These are phyloP conservation scores for Maudiozyma pseudohumilis DNA, from an alignment of 805 yeast species.

Conservation along the genomic window DNA sequence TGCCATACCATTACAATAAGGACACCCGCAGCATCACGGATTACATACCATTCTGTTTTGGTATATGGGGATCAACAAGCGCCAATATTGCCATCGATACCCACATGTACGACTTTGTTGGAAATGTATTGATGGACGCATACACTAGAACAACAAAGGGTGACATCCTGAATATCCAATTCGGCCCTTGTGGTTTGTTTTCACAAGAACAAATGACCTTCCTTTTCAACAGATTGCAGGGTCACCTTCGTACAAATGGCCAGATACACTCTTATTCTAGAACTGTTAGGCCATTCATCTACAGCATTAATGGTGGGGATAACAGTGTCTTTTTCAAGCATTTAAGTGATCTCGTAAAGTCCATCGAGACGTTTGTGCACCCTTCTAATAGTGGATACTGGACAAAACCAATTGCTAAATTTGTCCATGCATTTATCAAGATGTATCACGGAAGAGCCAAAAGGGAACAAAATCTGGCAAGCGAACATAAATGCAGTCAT, in stretches of 20 bases:
- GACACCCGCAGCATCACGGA: slow-evolving; percentile 40
- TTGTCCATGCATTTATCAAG: slow-evolving; percentile 49
- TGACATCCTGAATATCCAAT: slow-evolving; percentile 30
- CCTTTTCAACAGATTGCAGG: slow-evolving; percentile 46
- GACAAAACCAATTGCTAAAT: slow-evolving; percentile 60
- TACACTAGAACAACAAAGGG: slow-evolving; percentile 20
- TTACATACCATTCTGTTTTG: slow-evolving; percentile 57
- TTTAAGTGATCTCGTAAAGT: slow-evolving; percentile 46
- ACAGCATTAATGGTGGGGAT: slow-evolving; percentile 46
- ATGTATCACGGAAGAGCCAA: slow-evolving; percentile 50
- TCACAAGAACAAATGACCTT: slow-evolving; percentile 51
- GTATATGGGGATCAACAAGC: slow-evolving; percentile 56
- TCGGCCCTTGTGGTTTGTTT: slow-evolving; percentile 53
- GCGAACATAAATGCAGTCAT: slow-evolving; percentile 13
- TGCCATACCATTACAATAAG: slow-evolving; percentile 36
- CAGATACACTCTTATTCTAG: slow-evolving; percentile 36
- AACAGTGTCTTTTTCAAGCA: slow-evolving; percentile 40
- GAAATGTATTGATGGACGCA: slow-evolving; percentile 45
- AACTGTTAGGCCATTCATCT: slow-evolving; percentile 41
- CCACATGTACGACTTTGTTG: slow-evolving; percentile 54
- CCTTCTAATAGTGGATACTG: slow-evolving; percentile 87
- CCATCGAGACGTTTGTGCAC: slow-evolving; percentile 74
- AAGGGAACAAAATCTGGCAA: slow-evolving; percentile 38
- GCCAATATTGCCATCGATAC: slow-evolving; percentile 46
- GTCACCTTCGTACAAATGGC: slow-evolving; percentile 31